phyloP scores from a whole-genome alignment of 768 basidiomycete genomes.

The Boletus sp. region DNA sequence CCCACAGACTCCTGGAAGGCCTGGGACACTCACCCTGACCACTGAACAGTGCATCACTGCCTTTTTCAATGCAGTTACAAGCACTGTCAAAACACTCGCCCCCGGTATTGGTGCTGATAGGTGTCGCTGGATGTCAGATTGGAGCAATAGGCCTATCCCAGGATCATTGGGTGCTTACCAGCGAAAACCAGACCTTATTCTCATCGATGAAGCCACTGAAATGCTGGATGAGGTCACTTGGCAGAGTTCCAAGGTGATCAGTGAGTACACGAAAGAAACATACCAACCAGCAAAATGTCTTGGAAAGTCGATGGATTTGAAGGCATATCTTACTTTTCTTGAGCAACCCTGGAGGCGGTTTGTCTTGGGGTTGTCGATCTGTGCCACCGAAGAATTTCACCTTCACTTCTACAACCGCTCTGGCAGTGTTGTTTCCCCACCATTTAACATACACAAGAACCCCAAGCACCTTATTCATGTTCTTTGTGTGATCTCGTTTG shows the following conservation, averaged over 20 bases:
- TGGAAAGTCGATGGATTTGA: too few species aligned
- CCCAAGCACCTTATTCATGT: not conserved
- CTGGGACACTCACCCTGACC: not conserved
- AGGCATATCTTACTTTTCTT: too few species aligned
- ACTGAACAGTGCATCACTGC: not conserved
- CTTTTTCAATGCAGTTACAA: not conserved
- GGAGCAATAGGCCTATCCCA: not conserved
- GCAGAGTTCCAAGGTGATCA: too few species aligned
- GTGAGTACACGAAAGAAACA: too few species aligned
- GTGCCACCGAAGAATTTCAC: not conserved
- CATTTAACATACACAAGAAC: not conserved
- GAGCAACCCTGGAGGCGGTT: too few species aligned
- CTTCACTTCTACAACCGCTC: not conserved
- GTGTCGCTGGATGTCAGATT: not conserved
- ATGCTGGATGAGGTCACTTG: too few species aligned
- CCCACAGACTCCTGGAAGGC: not conserved
- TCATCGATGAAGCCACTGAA: too few species aligned
- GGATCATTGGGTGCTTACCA: not conserved
- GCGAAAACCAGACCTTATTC: too few species aligned
- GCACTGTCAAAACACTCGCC: not conserved
- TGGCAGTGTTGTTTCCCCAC: not conserved
- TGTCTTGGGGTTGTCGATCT: not conserved
- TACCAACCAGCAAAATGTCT: too few species aligned
- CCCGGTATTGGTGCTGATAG: not conserved
- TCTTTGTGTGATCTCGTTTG: not conserved